Conservation (phyloP, 495 filamentous ascomycete species). For the Xylona heveae region DNA sequence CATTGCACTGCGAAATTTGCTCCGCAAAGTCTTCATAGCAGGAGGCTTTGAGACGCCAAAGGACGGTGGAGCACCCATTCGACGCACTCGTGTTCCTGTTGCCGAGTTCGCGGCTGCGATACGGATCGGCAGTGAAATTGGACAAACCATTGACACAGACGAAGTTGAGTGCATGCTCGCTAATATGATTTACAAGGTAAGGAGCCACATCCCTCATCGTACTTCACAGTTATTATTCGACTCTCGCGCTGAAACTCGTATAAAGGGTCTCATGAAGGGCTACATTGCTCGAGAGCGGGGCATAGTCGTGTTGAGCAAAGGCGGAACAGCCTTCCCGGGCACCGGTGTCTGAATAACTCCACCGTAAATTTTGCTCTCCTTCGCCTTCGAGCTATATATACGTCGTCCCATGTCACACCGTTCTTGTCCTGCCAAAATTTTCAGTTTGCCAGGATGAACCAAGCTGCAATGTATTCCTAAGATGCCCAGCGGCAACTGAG, state of each 20-base stretch:
- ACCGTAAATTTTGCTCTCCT: background rate
- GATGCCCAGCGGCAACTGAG: too few relatives aligned
- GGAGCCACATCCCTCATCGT: conserved; percentile 11
- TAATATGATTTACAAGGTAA: conserved; percentile 91
- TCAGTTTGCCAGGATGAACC: too few relatives aligned
- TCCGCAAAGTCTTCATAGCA: conserved; percentile 72
- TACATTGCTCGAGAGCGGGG: conserved; percentile 84
- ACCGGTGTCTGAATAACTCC: conserved; percentile 49
- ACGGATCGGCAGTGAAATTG: conserved; percentile 27
- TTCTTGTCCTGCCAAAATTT: too few relatives aligned
- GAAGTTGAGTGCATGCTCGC: conserved; percentile 91
- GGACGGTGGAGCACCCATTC: conserved; percentile 33
- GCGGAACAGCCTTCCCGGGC: conserved; percentile 71
- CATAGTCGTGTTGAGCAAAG: conserved; percentile 78
- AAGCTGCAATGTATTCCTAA: too few relatives aligned
- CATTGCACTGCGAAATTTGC: conserved; percentile 70
- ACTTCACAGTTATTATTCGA: background rate
- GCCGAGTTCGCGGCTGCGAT: conserved; percentile 55
- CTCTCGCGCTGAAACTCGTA: background rate
- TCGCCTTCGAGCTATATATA: too few relatives aligned
- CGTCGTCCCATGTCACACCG: too few relatives aligned
- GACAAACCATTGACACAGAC: conserved; percentile 54
- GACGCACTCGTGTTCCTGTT: conserved; percentile 60
- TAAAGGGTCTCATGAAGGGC: conserved; percentile 61
- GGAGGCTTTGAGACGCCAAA: conserved; percentile 59